Conservation (phyloP, 306 rosid genomes). For the Castanea crenata region DNA sequence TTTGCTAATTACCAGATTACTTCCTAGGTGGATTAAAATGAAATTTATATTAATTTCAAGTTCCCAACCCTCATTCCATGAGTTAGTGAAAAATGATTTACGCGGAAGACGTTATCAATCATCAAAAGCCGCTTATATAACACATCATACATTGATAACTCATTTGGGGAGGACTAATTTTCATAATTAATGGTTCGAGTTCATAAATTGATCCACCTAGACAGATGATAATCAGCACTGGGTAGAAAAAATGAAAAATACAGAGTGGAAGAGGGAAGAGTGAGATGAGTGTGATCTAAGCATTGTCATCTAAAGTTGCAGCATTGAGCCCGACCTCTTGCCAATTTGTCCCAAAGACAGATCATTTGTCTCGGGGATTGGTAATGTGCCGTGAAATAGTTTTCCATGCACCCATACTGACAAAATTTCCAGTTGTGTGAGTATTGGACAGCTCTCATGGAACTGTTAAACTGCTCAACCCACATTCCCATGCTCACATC, state of each 20-base stretch:
- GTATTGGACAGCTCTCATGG: slow-evolving; percentile 56
- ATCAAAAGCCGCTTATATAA: not conserved
- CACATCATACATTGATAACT: not conserved
- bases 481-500: slow-evolving; percentile 99
- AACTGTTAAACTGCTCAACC: slow-evolving; percentile 78
- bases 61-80: no score
- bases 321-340: slow-evolving; percentile 73
- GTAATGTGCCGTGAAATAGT: slow-evolving; percentile 92
- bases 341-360: slow-evolving; percentile 90
- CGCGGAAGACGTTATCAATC: not conserved
- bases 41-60: slow-evolving; percentile 27
- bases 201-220: not conserved
- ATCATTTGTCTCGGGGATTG: slow-evolving; percentile 97
- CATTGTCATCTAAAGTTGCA: slow-evolving; percentile 79
- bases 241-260: not conserved
- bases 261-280: not conserved
- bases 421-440: slow-evolving; percentile 98
- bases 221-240: slow-evolving; percentile 4
- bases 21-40: no score
- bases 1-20: no score
- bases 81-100: not conserved
- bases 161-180: not conserved
- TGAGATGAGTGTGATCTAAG: not conserved
- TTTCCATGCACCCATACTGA: slow-evolving; percentile 92
- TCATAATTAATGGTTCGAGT: not conserved